phyloP scores from a whole-genome alignment of 345 rosid species.

The Camelina sativa region DNA sequence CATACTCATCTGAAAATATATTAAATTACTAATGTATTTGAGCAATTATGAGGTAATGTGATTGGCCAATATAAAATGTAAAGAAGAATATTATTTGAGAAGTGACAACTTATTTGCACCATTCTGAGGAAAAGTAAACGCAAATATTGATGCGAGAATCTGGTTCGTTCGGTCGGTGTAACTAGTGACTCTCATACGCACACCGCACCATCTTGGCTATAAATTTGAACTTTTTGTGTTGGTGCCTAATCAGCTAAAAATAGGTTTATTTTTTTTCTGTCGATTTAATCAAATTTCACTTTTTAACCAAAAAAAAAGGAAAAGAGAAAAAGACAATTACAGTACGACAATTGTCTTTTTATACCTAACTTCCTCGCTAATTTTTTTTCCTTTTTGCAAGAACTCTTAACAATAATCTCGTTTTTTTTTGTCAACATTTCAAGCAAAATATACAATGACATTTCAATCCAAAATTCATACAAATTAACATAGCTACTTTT shows the following conservation, averaged over 20 bases:
- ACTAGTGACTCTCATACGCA: slow-evolving; percentile 13
- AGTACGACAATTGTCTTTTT: background rate
- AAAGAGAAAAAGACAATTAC: too few relatives aligned
- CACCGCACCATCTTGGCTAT: slow-evolving; percentile 10
- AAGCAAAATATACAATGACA: background rate
- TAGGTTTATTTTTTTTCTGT: background rate
- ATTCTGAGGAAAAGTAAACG: slow-evolving; percentile 23
- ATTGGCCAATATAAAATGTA: slow-evolving; percentile 2
- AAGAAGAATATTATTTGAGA: slow-evolving; percentile 1
- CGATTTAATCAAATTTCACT: background rate
- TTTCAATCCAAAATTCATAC: background rate
- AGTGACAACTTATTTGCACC: slow-evolving; percentile 11
- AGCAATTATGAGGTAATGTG: background rate
- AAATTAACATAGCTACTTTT: background rate
- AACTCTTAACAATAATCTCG: background rate
- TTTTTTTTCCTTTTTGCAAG: background rate
- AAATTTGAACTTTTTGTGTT: too few relatives aligned
- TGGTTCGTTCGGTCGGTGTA: slow-evolving; percentile 12
- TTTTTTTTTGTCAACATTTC: background rate
- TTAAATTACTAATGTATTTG: background rate
- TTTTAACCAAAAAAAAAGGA: background rate
- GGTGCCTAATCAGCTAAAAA: background rate
- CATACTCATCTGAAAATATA: background rate
- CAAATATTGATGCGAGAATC: background rate
- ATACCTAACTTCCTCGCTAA: background rate